A percentile compares a stretch with the other conserved stretches of the same genome.
Evolutionary conservation across 257 asterid species (phyloP).

Genomic region (Echium plantagineum): DNA sequence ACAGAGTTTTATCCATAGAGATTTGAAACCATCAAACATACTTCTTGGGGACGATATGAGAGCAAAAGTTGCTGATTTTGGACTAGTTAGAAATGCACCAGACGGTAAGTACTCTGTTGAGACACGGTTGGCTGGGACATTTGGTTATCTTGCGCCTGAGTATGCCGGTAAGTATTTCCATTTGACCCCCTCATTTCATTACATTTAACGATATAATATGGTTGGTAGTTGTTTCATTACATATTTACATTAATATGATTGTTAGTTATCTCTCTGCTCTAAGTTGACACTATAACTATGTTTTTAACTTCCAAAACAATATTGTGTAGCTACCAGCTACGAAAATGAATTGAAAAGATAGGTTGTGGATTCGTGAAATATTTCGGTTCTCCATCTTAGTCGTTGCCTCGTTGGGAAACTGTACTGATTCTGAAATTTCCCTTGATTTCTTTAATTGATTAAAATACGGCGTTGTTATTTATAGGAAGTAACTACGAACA

Average conservation of each 20-base stretch:
- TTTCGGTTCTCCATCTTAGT: no score
- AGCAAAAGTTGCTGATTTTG: conserved; percentile 97
- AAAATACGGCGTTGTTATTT: neutral
- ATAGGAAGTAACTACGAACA: neutral
- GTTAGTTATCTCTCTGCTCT: no score
- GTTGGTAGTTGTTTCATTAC: no score
- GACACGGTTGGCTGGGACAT: conserved; percentile 89
- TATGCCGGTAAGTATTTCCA: conserved; percentile 55
- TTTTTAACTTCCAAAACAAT: no score
- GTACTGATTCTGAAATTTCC: no score
- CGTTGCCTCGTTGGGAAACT: no score
- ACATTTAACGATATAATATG: neutral
- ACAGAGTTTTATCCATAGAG: conserved; percentile 85
- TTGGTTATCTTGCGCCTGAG: conserved; percentile 97
- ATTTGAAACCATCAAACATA: conserved; percentile 80
- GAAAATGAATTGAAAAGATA: no score
- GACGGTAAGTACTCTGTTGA: conserved; percentile 89
- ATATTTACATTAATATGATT: no score
- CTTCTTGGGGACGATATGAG: conserved; percentile 89
- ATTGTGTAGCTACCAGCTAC: no score
- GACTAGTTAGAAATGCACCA: conserved; percentile 84
- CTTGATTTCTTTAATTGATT: neutral
- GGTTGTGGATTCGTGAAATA: no score
- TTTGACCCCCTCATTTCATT: neutral
- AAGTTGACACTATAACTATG: no score